Evolutionary conservation across 1,139 yeast genomes (phyloP), one percentile per base, ranked within the genome.

Genomic region (Taphrina confusa): DNA sequence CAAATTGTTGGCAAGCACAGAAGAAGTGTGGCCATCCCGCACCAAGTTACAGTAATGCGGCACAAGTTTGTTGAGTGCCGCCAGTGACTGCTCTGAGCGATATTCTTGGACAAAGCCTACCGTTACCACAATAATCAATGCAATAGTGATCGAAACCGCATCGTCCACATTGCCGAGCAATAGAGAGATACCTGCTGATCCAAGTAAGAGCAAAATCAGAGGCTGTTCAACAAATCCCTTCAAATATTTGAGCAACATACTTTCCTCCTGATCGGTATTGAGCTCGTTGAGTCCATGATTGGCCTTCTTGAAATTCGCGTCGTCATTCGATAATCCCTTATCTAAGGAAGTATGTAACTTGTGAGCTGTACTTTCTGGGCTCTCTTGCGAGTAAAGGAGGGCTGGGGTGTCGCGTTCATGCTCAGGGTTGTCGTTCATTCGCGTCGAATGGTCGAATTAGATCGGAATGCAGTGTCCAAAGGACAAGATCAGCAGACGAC

Each of bases 101-200:
- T 90, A 90, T 72, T 92, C 98, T 73, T 92, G 98, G 23, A 92
- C 91, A 73, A 92, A 92, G 0, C 97, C 98, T 30, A 92, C 98
- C 0, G 60, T 61, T 18, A 50, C 59, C 16, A 54, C 54, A 3
- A 55, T 61, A 28, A 63, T 44, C 11, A 58, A 39, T n/a, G 62
- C 63, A 18, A 62, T 23, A 9, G 54, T 39, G 45, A 62, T 62
- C 14, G 94, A 84, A 25, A 92, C 76, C 1, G 97, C 95, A 72
- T 92, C 98, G 71, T 91, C 97, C 39, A 83, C 82, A 73, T 92
- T 92, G 23, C 96, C 95, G 94, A 92, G 87, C 70, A 87, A 74
- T 67, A 92, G 85, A 66, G 94, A 84, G 36, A 92, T 78, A 2
- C 80, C 79, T 0, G 97, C 96, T 0, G 96, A 88, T 0, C 94